phyloP scores from a whole-genome alignment of 352 stramenopile species.

The Globisporangium abappressorium region DNA sequence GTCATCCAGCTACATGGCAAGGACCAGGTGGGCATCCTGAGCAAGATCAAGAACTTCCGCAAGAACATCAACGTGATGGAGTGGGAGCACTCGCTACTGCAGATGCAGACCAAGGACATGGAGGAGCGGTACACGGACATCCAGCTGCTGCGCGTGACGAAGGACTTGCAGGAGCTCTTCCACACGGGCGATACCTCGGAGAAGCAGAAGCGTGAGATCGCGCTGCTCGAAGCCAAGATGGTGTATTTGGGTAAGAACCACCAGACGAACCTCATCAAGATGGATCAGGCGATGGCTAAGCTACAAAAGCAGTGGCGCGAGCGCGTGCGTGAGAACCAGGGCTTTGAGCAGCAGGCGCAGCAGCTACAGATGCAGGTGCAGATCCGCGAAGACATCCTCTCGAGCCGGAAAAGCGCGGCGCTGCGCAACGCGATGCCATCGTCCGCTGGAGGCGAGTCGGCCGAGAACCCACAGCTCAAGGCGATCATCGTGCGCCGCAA shows the following conservation, averaged over 20 bases:
- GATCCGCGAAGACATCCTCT: conserved; percentile 86
- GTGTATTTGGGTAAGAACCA: conserved; percentile 60
- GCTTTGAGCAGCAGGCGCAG: conserved; percentile 69
- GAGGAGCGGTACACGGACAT: conserved; percentile 93
- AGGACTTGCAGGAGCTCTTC: conserved; percentile 90
- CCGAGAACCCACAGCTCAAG: conserved; percentile 56
- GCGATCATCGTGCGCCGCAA: conserved; percentile 85
- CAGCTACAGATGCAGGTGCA: conserved; percentile 83
- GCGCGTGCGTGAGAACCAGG: conserved; percentile 75
- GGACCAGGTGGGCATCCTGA: conserved; percentile 83
- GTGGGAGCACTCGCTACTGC: conserved; percentile 87
- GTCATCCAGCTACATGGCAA: conserved; percentile 83
- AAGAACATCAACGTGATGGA: conserved; percentile 95
- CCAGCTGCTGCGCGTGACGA: conserved; percentile 91
- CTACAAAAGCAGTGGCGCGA: conserved; percentile 65
- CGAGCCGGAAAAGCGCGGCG: conserved; percentile 57
- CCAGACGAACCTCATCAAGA: conserved; percentile 60
- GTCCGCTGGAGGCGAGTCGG: conserved; percentile 18
- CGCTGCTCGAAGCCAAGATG: conserved; percentile 74
- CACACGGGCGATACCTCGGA: conserved; percentile 76
- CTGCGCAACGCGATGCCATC: conserved; percentile 22
- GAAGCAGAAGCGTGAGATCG: conserved; percentile 74
- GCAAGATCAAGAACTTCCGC: conserved; percentile 91
- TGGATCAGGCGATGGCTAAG: conserved; percentile 42
- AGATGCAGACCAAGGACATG: conserved; percentile 80